Base-by-base conservation (phyloP, 177 flowering plant genomes). In the Telopea speciosissima region DNA sequence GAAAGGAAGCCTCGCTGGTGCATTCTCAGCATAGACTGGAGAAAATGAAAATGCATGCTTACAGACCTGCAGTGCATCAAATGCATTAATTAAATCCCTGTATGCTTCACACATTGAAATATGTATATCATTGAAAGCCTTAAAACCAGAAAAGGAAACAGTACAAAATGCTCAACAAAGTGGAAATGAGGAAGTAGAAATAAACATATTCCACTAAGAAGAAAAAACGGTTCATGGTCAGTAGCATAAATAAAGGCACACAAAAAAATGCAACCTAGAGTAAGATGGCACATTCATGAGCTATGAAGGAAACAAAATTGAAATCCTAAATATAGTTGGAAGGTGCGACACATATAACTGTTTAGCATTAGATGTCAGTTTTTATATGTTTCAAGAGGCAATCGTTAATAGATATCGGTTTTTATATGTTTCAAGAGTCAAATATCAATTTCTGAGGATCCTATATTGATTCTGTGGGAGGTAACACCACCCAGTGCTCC, bases 21-120 rank as follows among this genome's bases (percentile, higher is more conserved):
- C 98, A 86, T 96, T 87, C 44, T 86, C 93, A 42, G 99, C 99
- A 86, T 96, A 96, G 28, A 96, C 98, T 31, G 99, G 98, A 49
- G 99, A 96, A 81, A 96, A 96, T 4, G 98, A 85, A 83, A 96
- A 96, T 52, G 97, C 81, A 85, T 93, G 93, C 71, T 89, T 93
- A 81, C 99, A 96, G 33, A 96, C 98, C 99, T 96, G 91, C 70
- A 86, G 65, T 22, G 19, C 19, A 40, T 28, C 22, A 80, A 70
- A 25, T 40, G 36, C 49, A 72, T 62, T 1, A 36, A 63, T 61
- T 33, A 8, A 69, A 45, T 7, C 26, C 11, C 44, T 17, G 8
- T 6, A 36, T 8, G 40, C 40, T 12, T 49, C 54, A 49, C 54
- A 12, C 19, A 49, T 12, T 49, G 54, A 49, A 49, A 49, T 31